phyloP scores from a whole-genome alignment of 2,329 filamentous ascomycete genomes.

The Lecanoromycetidae sp. region DNA sequence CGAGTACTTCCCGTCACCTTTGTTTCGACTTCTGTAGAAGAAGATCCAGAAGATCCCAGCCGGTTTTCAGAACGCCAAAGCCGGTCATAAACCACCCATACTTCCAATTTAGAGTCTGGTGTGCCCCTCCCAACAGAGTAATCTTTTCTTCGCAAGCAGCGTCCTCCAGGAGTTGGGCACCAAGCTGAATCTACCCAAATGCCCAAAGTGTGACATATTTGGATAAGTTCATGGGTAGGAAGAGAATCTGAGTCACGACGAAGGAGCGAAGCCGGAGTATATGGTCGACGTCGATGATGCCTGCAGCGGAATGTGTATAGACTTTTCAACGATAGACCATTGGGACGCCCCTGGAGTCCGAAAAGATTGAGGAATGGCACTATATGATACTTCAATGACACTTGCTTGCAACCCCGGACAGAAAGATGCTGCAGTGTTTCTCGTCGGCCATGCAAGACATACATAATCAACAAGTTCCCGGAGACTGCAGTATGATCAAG shows the following conservation, averaged over 20 bases:
- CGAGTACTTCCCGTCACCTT: conserved; percentile 30
- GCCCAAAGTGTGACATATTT: conserved; percentile 44
- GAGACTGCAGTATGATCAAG: conserved; percentile 50
- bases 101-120: conserved; percentile 43
- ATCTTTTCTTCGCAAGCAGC: conserved; percentile 44
- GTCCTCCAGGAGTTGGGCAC: conserved; percentile 46
- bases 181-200: conserved; percentile 52
- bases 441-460: conserved; percentile 42
- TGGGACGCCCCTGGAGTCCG: conserved; percentile 24
- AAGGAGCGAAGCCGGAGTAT: conserved; percentile 43
- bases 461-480: conserved; percentile 43
- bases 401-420: conserved; percentile 51
- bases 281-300: conserved; percentile 49
- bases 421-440: conserved; percentile 47
- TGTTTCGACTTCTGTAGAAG: conserved; percentile 23
- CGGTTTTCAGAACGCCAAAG: conserved; percentile 49
- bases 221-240: conserved; percentile 48
- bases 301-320: conserved; percentile 51
- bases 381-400: conserved; percentile 52
- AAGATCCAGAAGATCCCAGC: conserved; percentile 32
- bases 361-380: conserved; percentile 44
- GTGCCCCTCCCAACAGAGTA: conserved; percentile 43
- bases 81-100: conserved; percentile 51
- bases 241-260: conserved; percentile 48
- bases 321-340: conserved; percentile 42